Conservation (phyloP, 441 rosid genomes). For the Pelargonium australe region DNA sequence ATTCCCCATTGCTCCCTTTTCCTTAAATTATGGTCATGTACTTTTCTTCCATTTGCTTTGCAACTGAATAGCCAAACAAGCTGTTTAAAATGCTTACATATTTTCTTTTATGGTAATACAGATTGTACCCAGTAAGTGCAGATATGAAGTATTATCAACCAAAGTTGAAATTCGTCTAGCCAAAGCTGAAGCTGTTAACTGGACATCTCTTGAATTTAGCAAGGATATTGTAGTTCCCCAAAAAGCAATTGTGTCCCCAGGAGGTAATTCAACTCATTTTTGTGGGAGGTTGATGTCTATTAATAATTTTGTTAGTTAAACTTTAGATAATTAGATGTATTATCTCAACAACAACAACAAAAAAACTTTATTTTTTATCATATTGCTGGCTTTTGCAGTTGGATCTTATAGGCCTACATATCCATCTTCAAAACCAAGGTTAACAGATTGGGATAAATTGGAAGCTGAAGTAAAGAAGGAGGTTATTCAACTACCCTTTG, state of each 20-base stretch:
- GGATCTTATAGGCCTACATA: constrained; percentile 47
- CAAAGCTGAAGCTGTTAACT: constrained; percentile 52
- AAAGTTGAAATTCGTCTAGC: constrained; percentile 61
- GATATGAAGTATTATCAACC: constrained; percentile 44
- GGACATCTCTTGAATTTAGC: constrained; percentile 57
- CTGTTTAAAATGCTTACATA: neutral
- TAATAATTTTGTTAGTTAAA: neutral
- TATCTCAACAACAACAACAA: no score
- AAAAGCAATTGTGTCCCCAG: constrained; percentile 34
- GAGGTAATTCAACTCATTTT: constrained; percentile 15
- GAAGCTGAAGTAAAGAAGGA: constrained; percentile 83
- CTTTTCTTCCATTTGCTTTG: no score
- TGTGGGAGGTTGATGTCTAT: neutral
- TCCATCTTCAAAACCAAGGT: constrained; percentile 69
- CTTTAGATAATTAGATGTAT: no score
- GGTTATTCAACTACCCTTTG: constrained; percentile 26
- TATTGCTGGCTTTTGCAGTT: constrained; percentile 17
- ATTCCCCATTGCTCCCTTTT: no score
- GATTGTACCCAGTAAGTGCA: constrained; percentile 58
- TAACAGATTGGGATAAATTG: constrained; percentile 76
- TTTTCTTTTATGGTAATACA: constrained; percentile 20
- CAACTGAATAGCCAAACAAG: no score
- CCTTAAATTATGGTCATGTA: no score
- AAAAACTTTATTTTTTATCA: neutral
- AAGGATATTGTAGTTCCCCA: constrained; percentile 30